Percentiles rank a stretch among this genome's conserved stretches.
phyloP scores from a whole-genome alignment of 73 alveolate species.

The Paramecium sexaurelia region DNA sequence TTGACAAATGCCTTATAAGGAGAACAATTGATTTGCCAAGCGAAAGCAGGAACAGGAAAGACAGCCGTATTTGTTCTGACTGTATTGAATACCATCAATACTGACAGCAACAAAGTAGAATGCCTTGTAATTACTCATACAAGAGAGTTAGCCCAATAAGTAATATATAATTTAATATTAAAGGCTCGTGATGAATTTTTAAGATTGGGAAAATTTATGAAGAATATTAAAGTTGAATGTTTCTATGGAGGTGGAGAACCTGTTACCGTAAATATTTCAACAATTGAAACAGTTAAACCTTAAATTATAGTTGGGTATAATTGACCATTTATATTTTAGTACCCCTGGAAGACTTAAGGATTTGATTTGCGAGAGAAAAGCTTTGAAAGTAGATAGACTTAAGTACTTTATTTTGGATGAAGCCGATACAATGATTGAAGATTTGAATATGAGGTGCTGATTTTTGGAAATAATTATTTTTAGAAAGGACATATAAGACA shows the following conservation, averaged over 20 bases:
- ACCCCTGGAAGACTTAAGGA: slow-evolving; percentile 99
- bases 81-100: slow-evolving; percentile 92
- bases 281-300: slow-evolving; percentile 80
- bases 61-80: slow-evolving; percentile 99
- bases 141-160: slow-evolving; percentile 99
- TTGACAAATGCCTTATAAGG: slow-evolving; percentile 65
- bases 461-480: slow-evolving; percentile 77
- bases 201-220: slow-evolving; percentile 89
- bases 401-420: slow-evolving; percentile 66
- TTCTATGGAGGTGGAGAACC: slow-evolving; percentile 96
- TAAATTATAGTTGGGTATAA: slow-evolving; percentile 62
- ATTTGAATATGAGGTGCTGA: slow-evolving; percentile 63
- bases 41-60: slow-evolving; percentile 99
- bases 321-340: slow-evolving; percentile 79
- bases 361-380: slow-evolving; percentile 87
- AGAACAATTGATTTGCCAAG: slow-evolving; percentile 77
- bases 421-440: slow-evolving; percentile 62
- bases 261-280: slow-evolving; percentile 84
- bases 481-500: slow-evolving; percentile 99
- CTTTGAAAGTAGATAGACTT: slow-evolving; percentile 74
- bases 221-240: slow-evolving; percentile 89
- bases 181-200: slow-evolving; percentile 90
- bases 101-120: slow-evolving; percentile 95
- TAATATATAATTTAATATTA: background rate
- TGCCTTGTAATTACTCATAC: slow-evolving; percentile 98